Evolutionary conservation across 192 early-diverging fungal genomes (phyloP).

Genomic region (Podila epicladia): DNA sequence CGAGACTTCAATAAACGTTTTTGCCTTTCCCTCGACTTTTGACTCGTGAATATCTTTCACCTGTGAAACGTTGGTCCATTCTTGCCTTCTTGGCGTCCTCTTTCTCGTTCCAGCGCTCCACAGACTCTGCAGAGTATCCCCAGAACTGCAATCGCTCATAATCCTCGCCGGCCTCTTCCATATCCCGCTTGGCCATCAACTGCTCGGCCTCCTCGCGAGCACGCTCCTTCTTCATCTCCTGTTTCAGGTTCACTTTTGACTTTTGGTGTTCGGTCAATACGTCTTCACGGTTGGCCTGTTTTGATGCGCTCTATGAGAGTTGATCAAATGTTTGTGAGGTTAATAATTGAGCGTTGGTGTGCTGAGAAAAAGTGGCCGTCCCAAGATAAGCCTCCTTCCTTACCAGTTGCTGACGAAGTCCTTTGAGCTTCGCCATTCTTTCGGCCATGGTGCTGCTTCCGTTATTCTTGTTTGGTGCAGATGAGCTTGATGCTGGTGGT

Average conservation of each 20-base stretch:
- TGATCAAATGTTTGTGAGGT: constrained; percentile 36
- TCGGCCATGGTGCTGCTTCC: constrained; percentile 29
- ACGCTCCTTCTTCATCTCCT: constrained; percentile 71
- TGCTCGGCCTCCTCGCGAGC: constrained; percentile 80
- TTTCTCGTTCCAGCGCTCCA: constrained; percentile 88
- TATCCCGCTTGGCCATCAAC: constrained; percentile 65
- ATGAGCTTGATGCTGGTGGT: not conserved
- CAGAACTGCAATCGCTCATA: constrained; percentile 85
- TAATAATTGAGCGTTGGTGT: not conserved
- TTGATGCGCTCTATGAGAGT: constrained; percentile 39
- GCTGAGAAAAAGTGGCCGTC: not conserved
- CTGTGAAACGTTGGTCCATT: constrained; percentile 85
- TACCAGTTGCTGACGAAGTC: constrained; percentile 47
- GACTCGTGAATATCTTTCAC: constrained; percentile 36
- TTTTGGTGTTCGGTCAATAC: constrained; percentile 80
- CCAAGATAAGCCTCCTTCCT: not conserved
- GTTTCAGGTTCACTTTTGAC: constrained; percentile 70
- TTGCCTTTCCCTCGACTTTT: no score
- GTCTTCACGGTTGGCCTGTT: constrained; percentile 78
- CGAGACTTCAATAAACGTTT: not conserved
- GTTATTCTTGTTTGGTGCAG: not conserved
- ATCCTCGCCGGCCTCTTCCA: constrained; percentile 78
- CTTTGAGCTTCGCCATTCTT: constrained; percentile 43
- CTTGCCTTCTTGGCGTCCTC: constrained; percentile 71
- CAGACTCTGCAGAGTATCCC: constrained; percentile 87